A percentile compares a stretch with the other conserved stretches of the same genome.
phyloP scores from a whole-genome alignment of 2,329 filamentous ascomycete genomes.

The Acephala macrosclerotiorum region DNA sequence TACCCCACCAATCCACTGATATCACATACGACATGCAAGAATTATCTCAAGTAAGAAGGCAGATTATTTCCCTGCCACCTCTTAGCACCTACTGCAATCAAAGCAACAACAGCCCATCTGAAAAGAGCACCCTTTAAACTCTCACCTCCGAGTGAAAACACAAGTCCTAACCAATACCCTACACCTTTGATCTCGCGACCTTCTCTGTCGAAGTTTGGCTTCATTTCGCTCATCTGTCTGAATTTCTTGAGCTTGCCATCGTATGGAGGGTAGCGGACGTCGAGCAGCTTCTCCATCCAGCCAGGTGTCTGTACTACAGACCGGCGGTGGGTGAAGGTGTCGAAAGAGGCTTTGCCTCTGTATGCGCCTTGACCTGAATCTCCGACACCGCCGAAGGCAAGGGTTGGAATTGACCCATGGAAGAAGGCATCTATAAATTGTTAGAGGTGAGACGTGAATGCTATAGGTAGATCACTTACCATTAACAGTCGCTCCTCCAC shows the following conservation, averaged over 20 bases:
- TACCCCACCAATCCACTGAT: not conserved
- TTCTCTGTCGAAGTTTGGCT: conserved; percentile 68
- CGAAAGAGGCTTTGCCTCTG: conserved; percentile 77
- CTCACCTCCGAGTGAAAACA: conserved; percentile 60
- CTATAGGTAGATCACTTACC: conserved; percentile 40
- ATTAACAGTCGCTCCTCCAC: conserved; percentile 72
- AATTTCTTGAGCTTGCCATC: conserved; percentile 51
- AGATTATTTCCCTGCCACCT: conserved; percentile 28
- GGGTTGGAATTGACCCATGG: conserved; percentile 73
- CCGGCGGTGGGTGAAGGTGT: conserved; percentile 69
- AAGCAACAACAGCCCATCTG: conserved; percentile 31
- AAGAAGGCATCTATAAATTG: conserved; percentile 60
- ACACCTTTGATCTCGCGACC: conserved; percentile 60
- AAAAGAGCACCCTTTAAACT: conserved; percentile 39
- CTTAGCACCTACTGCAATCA: conserved; percentile 32
- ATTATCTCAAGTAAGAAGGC: conserved; percentile 33
- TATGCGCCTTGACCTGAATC: conserved; percentile 80
- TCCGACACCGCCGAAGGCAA: conserved; percentile 86
- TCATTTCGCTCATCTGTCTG: conserved; percentile 50
- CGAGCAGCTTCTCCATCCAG: conserved; percentile 73
- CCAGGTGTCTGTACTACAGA: conserved; percentile 66
- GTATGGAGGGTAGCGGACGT: conserved; percentile 73
- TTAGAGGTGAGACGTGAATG: not conserved
- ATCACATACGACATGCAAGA: not conserved
- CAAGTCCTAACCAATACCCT: conserved; percentile 60